A percentile compares a stretch with the other conserved stretches of the same genome.
phyloP scores from a whole-genome alignment of 768 basidiomycete genomes.

The Lactifluus pinguis region DNA sequence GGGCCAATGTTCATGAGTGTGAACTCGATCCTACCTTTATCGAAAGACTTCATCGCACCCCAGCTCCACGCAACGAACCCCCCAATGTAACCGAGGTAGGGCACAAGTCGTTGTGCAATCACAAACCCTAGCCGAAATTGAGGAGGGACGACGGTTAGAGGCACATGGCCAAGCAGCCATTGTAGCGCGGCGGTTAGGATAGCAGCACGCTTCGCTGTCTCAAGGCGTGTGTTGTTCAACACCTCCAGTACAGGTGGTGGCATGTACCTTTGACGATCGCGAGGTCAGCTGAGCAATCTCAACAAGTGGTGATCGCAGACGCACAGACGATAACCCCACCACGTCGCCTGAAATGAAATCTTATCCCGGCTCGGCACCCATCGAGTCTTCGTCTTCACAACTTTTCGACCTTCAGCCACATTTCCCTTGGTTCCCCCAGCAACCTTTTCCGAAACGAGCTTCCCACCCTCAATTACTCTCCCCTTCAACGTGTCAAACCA shows the following conservation, averaged over 20 bases:
- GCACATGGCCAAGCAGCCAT: constrained; percentile 61
- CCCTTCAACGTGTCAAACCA: constrained; percentile 13
- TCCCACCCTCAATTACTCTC: constrained; percentile 10
- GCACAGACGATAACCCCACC: constrained; percentile 76
- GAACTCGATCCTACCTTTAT: constrained; percentile 42
- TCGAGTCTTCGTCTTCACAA: constrained; percentile 10
- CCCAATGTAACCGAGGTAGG: constrained; percentile 62
- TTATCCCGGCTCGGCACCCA: constrained; percentile 74
- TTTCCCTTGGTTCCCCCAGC: constrained; percentile 10
- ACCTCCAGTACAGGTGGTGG: constrained; percentile 65
- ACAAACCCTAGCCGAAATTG: constrained; percentile 48
- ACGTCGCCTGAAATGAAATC: constrained; percentile 63
- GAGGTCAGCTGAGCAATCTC: not conserved
- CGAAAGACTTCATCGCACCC: constrained; percentile 54
- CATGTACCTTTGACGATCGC: constrained; percentile 43
- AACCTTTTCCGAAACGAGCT: constrained; percentile 13
- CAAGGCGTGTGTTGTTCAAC: constrained; percentile 53
- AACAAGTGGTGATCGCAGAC: constrained; percentile 18
- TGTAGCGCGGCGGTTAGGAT: constrained; percentile 66
- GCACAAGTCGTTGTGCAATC: constrained; percentile 53
- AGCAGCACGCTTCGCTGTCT: constrained; percentile 64
- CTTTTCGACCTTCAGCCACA: constrained; percentile 26
- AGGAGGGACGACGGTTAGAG: constrained; percentile 51
- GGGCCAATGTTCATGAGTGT: not conserved
- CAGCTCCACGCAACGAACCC: constrained; percentile 76